Evolutionary conservation across 2,329 filamentous ascomycete species (phyloP).

Genomic region (Salinomyces thailandicus): DNA sequence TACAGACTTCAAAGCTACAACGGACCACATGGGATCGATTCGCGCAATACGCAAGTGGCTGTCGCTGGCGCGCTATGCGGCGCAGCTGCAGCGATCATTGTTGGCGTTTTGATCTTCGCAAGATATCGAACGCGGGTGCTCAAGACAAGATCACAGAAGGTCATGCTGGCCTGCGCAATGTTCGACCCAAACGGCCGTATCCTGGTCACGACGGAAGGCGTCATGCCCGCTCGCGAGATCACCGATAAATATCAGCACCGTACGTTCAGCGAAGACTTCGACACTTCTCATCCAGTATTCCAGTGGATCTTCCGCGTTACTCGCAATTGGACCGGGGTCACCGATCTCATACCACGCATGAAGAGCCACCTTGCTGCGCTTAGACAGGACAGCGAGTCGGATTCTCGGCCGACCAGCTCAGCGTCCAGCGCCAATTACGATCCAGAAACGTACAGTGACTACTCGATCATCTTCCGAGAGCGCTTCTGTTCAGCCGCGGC

Average conservation of each 20-base stretch:
- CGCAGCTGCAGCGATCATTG: conserved; percentile 28
- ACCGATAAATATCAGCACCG: conserved; percentile 60
- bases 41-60: conserved; percentile 57
- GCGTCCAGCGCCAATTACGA: conserved; percentile 33
- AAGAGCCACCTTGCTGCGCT: conserved; percentile 52
- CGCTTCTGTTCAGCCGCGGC: conserved; percentile 72
- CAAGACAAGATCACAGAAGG: conserved; percentile 41
- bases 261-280: conserved; percentile 64
- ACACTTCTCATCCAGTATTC: conserved; percentile 66
- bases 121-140: conserved; percentile 28
- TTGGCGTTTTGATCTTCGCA: conserved; percentile 28
- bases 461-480: conserved; percentile 68
- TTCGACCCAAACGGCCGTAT: conserved; percentile 58
- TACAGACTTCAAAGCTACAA: conserved; percentile 50
- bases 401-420: conserved; percentile 18
- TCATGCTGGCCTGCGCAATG: conserved; percentile 49
- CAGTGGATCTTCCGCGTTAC: conserved; percentile 80
- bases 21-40: conserved; percentile 28
- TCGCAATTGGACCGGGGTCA: conserved; percentile 62
- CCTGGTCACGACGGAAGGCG: conserved; percentile 58
- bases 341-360: conserved; percentile 61
- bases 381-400: conserved; percentile 21
- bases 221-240: conserved; percentile 63
- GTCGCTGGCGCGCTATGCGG: conserved; percentile 56
- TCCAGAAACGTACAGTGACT: conserved; percentile 53